A percentile compares a stretch with the other conserved stretches of the same genome.
These are phyloP conservation scores for Yamadazyma buinensis DNA, from an alignment of 1,139 yeast genomes.

Conservation along the genomic window DNA sequence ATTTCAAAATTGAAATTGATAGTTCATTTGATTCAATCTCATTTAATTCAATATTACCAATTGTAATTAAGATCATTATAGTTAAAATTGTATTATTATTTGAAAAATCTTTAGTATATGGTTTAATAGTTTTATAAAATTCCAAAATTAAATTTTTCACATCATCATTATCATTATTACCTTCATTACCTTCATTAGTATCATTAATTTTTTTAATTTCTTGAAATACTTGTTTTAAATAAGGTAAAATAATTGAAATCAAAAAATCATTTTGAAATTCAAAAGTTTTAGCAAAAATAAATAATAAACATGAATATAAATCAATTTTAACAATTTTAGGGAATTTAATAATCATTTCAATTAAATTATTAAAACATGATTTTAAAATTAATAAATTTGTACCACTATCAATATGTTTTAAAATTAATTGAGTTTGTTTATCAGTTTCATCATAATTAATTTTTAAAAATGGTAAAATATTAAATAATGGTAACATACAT, in stretches of 20 bases:
- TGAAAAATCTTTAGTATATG: constrained; percentile 20
- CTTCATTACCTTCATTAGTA: constrained; percentile 12
- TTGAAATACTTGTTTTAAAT: constrained; percentile 46
- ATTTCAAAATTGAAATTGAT: constrained; percentile 32
- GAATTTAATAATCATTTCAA: constrained; percentile 58
- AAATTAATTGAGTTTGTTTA: constrained; percentile 28
- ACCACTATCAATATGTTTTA: constrained; percentile 31
- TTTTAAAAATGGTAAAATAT: constrained; percentile 57
- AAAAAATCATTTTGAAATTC: constrained; percentile 45
- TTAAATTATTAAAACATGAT: constrained; percentile 52
- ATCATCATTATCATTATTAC: too few relatives aligned
- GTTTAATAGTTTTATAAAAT: constrained; percentile 33
- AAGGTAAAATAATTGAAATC: constrained; percentile 53
- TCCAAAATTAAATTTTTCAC: constrained; percentile 20
- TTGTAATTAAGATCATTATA: constrained; percentile 56
- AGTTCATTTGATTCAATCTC: constrained; percentile 29
- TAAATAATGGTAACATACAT: constrained; percentile 61
- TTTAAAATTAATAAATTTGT: constrained; percentile 42
- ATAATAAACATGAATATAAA: constrained; percentile 65
- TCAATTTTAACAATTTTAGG: constrained; percentile 69
- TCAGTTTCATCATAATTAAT: constrained; percentile 38
- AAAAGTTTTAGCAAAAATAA: constrained; percentile 57
- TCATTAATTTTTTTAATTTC: constrained; percentile 26
- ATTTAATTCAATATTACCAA: constrained; percentile 41
- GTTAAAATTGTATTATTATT: constrained; percentile 50